Base-by-base conservation (phyloP, 352 stramenopile genomes). In the Globisporangium mamillatum region DNA sequence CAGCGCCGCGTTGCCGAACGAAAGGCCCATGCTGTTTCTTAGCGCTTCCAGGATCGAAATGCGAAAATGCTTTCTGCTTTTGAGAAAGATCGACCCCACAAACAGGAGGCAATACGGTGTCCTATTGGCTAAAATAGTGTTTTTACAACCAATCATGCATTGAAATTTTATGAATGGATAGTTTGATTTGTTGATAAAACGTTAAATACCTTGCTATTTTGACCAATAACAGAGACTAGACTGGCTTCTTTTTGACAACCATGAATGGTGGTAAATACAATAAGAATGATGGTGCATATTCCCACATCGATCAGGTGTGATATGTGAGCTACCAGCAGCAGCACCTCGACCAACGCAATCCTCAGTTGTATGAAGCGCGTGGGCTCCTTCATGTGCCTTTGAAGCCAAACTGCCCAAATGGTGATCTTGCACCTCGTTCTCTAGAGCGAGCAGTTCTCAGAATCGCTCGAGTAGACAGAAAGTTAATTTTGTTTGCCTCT, bases 1-100 rank as follows among this genome's bases (percentile, higher is more conserved):
- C 68, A 85, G 61, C 24, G 76, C 71, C 50, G 71, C 72, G 54
- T 74, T 76, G 18, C 64, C 65, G 58, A 70, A 66, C 50, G 65
- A 60, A 38, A 66, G 27, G 20, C 63, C 63, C 63, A 68, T 68
- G 20, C 1, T 67, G 7, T n/a, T 50, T 50, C 41, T 48, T n/a
- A 7, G 14, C 4, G 38, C 38, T 18, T 48, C 38, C 38, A 48
- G 14, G 8, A 14, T 41, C 34, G 34, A 14, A 41, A 41, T 41
- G 8, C 34, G 34, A 41, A 32, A 32, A 32, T 32, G 29, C 4
- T 32, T 32, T 32, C 29, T 32, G 29, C 29, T 32, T 32, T 32
- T 32, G 29, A 32, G 29, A 8, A 32, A 8, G 29, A 32, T 32
- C 29, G 29, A 32, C 29, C 46, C 46, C 46, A 54, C 18, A 54